Evolutionary conservation across 176 grass and related monocot genomes (phyloP).

Genomic region (Rhynchospora tenuis): DNA sequence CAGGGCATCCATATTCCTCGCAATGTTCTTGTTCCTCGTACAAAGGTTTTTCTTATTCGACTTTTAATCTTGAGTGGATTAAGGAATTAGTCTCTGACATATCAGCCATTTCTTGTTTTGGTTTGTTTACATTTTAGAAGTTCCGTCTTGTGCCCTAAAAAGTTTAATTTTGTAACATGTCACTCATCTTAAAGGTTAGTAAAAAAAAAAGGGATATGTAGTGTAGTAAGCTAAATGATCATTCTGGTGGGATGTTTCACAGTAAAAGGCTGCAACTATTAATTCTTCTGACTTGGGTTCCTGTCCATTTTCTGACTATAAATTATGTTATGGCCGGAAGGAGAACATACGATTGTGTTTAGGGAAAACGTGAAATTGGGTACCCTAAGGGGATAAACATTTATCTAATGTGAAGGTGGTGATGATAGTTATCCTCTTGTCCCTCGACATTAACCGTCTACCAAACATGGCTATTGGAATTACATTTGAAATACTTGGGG

Average conservation of each 20-base stretch:
- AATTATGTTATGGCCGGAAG: not conserved
- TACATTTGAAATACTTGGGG: not conserved
- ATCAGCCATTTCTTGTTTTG: not conserved
- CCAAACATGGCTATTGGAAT: not conserved
- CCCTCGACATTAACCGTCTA: not conserved
- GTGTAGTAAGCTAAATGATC: not conserved
- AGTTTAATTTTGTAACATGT: not conserved
- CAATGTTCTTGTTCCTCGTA: constrained; percentile 91
- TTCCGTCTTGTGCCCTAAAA: not conserved
- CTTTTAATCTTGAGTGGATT: not conserved
- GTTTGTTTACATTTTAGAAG: not conserved
- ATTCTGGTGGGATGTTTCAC: not conserved
- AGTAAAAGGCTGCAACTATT: not conserved
- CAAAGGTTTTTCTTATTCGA: constrained; percentile 49
- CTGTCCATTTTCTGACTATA: not conserved
- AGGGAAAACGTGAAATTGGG: not conserved
- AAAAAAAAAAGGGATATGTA: not conserved
- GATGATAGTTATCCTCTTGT: not conserved
- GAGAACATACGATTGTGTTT: not conserved
- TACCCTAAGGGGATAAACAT: not conserved
- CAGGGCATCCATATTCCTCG: constrained; percentile 65
- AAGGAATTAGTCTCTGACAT: not conserved
- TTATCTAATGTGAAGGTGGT: not conserved
- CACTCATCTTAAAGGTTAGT: not conserved
- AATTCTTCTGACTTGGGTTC: not conserved